Percentiles rank a stretch among this genome's conserved stretches.
Conservation (phyloP, 2,329 filamentous ascomycete species). For the Ophiocordyceps unilateralis region DNA sequence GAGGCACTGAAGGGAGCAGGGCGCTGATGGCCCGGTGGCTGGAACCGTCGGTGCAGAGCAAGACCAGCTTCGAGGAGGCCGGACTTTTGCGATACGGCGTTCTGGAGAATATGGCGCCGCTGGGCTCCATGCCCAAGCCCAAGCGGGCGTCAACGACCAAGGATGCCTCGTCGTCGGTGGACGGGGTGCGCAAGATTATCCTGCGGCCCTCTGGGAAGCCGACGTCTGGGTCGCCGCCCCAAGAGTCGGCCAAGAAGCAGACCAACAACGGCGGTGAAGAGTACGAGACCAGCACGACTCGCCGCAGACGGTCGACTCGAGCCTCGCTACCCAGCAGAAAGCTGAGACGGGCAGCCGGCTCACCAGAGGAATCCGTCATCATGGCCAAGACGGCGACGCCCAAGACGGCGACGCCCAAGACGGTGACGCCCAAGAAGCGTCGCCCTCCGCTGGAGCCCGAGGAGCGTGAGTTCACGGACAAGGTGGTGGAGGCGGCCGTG, state of each 20-base stretch:
- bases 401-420: conserved; percentile 3
- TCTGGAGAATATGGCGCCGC: conserved; percentile 65
- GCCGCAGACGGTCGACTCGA: conserved; percentile 16
- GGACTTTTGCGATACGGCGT: conserved; percentile 60
- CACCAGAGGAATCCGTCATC: neutral
- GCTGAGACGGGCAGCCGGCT: conserved; percentile 8
- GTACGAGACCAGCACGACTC: conserved; percentile 18
- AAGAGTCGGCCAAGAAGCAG: neutral
- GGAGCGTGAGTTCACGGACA: conserved; percentile 29
- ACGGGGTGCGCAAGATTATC: conserved; percentile 23
- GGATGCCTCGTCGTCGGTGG: too few species aligned
- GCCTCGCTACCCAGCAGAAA: conserved; percentile 12
- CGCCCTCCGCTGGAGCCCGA: conserved; percentile 10
- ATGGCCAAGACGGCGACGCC: conserved; percentile 1
- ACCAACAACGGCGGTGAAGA: conserved; percentile 19
- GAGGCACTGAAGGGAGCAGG: conserved; percentile 22
- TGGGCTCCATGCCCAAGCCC: conserved; percentile 54
- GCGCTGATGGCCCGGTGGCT: conserved; percentile 39
- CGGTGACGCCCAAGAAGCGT: conserved; percentile 5
- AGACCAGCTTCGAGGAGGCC: conserved; percentile 61
- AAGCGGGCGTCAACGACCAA: conserved; percentile 18
- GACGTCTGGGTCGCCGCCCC: neutral
- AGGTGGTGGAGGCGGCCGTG: conserved; percentile 38
- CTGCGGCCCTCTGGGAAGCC: conserved; percentile 20
- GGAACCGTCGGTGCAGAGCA: conserved; percentile 39